Evolutionary conservation across 1,139 yeast species (phyloP).

Genomic region (Diutina sp.): DNA sequence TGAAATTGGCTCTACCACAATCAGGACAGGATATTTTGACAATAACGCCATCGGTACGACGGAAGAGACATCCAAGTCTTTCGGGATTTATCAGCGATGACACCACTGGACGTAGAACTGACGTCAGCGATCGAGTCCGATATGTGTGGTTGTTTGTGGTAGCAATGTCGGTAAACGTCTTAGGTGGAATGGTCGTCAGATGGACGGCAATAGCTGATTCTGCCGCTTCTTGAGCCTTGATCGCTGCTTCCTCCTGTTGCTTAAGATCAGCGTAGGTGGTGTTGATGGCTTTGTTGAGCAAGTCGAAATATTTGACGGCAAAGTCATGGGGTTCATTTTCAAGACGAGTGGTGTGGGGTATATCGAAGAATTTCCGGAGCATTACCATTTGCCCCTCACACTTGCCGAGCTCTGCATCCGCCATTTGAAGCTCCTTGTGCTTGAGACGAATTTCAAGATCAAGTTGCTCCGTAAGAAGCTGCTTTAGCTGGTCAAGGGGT

Average conservation of each 20-base stretch:
- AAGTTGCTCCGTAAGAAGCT: conserved; percentile 20
- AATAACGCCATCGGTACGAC: conserved; percentile 60
- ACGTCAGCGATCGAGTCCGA: conserved; percentile 37
- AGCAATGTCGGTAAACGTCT: conserved; percentile 4
- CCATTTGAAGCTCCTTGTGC: conserved; percentile 47
- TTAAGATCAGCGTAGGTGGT: conserved; percentile 17
- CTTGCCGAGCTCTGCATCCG: conserved; percentile 52
- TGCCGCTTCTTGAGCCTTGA: conserved; percentile 3
- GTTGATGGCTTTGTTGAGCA: conserved; percentile 23
- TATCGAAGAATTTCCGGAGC: conserved; percentile 40
- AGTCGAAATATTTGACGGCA: conserved; percentile 32
- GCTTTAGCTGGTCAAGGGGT: background rate
- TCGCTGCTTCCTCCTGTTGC: conserved; percentile 1
- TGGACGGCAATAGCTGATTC: conserved; percentile 5
- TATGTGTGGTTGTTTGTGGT: conserved; percentile 16
- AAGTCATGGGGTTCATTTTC: conserved; percentile 37
- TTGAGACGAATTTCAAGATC: conserved; percentile 61
- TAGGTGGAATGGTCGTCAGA: background rate
- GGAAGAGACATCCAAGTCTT: conserved; percentile 45
- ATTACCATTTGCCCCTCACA: conserved; percentile 50
- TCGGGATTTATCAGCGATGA: conserved; percentile 10
- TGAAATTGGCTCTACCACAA: conserved; percentile 58
- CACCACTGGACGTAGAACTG: conserved; percentile 30
- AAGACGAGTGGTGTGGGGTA: conserved; percentile 22
- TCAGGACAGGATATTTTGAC: conserved; percentile 58